Evolutionary conservation across 441 rosid species (phyloP), one percentile per base, ranked within the genome.

Genomic region (Adansonia grandidieri): DNA sequence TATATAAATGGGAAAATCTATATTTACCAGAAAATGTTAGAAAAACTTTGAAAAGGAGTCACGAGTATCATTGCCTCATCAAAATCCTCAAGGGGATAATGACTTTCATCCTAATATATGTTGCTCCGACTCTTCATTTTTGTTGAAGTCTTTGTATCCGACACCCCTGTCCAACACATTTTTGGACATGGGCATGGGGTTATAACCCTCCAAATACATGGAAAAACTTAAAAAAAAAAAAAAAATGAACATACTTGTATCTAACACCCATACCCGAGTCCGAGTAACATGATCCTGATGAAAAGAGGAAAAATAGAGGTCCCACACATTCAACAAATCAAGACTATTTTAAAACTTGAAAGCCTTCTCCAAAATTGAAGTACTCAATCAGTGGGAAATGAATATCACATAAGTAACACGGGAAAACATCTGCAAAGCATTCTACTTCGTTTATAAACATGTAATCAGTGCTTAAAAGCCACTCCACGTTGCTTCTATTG

Each of bases 401-500:
- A 64, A 44, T 5, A 24, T 70, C 44, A 0, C 42, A 69, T 14
- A 24, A 51, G 3, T 57, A 73, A 40, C 6, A 8, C 42, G 22
- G 40, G 11, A 37, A 64, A 57, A 73, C 48, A 40, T 20, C 54
- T 8, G 11, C 37, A 73, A 20, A 42, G 13, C 17, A 57, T 40
- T 73, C 66, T 57, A 73, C 11, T 56, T 57, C 2, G 17, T 57
- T 11, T 13, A 56, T 17, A 40, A 73, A 37, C 64, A 37, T 9
- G 7, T 73, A 19, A 72, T 19, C 32, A n/a, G 9, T 20, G 75
- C 48, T 54, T 71, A 15, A 37, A 32, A 9, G n/a, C 9, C 61
- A 28, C 20, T 69, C 28, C 60, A 51, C n/a, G 24, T 22, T 71
- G 62, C 74, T 51, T 53, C 13, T 1, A 69, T 67, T 68, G 10